Percentiles rank a stretch among this genome's conserved stretches.
These are phyloP conservation scores for Phragmites australis DNA, from an alignment of 176 grass and related monocot species.

Conservation along the genomic window DNA sequence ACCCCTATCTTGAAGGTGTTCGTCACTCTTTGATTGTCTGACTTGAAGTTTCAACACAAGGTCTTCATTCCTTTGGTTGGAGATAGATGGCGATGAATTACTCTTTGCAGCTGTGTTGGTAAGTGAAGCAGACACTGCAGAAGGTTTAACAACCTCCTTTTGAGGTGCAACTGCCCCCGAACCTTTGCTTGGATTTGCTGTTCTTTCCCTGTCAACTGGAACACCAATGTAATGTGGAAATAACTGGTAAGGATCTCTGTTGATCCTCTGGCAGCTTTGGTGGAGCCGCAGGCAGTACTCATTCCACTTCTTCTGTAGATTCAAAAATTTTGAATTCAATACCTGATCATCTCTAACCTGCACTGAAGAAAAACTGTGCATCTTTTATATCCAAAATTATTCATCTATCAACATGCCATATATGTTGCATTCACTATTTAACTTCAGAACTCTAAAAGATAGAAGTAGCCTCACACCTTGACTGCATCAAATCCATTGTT, in stretches of 20 bases:
- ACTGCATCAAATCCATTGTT: slow-evolving; percentile 59
- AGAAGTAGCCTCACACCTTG: slow-evolving; percentile 68
- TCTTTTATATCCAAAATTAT: slow-evolving; percentile 48
- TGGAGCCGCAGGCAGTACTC: slow-evolving; percentile 62
- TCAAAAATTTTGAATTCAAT: slow-evolving; percentile 61
- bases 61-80: slow-evolving; percentile 57
- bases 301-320: slow-evolving; percentile 83
- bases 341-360: slow-evolving; percentile 80
- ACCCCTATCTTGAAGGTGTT: slow-evolving; percentile 45
- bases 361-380: slow-evolving; percentile 69
- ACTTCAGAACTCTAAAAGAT: slow-evolving; percentile 17
- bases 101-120: slow-evolving; percentile 38
- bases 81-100: slow-evolving; percentile 55
- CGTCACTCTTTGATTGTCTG: slow-evolving; percentile 62
- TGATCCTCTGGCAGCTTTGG: slow-evolving; percentile 43
- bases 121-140: slow-evolving; percentile 27
- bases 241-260: slow-evolving; percentile 41
- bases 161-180: slow-evolving; percentile 15
- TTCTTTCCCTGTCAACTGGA: slow-evolving; percentile 37
- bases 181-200: slow-evolving; percentile 41
- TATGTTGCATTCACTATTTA: not conserved
- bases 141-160: slow-evolving; percentile 43
- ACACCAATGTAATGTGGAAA: slow-evolving; percentile 41
- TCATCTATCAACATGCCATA: not conserved
- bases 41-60: slow-evolving; percentile 56